Base-by-base conservation (phyloP, 1,139 yeast species). In the Yamadazyma spencermartinsiae region DNA sequence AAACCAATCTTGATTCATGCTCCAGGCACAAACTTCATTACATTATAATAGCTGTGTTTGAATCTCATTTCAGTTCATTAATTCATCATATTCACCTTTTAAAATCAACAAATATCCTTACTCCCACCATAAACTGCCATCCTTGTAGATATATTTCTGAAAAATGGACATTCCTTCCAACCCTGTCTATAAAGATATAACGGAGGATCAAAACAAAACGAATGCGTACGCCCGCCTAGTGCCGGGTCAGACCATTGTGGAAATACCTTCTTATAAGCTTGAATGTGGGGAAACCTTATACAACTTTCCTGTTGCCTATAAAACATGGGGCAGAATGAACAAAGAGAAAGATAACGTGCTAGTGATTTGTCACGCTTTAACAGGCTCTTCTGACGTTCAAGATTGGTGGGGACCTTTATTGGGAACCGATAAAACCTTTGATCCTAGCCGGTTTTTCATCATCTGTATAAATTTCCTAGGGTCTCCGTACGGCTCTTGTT, bases 401-500 rank as follows among this genome's bases (percentile, higher is more conserved):
- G 98, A 92, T 56, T 92, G 98, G 98, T 87, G 98, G 98, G 98
- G 98, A 0, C 98, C 98, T 0, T 65, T 92, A 24, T 67, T 92
- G 33, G 98, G 98, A 0, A 78, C 82, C 4, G 86, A 80, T 17
- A 76, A 84, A 49, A 95, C 98, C 1, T 89, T 92, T 61, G 98
- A 92, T 61, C 95, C 97, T 0, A 72, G 89, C 1, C 74, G 86
- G 48, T 92, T 83, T 60, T 88, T 87, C 58, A 79, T 92, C 33
- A 72, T 92, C 11, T 92, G 98, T 60, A 67, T 92, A 43, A 92
- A 92, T 59, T 82, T 95, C 26, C 72, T 94, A 44, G 98, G 98
- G 0, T 87, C 96, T 1, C 98, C 98, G 0, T 92, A 92, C 56
- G 98, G 98, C 1, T 82, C 96, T 2, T 94, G 95, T 26, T 87